Evolutionary conservation across 163 green algal species (phyloP), one percentile per base, ranked within the genome.

Genomic region (Scenedesmus sp.): DNA sequence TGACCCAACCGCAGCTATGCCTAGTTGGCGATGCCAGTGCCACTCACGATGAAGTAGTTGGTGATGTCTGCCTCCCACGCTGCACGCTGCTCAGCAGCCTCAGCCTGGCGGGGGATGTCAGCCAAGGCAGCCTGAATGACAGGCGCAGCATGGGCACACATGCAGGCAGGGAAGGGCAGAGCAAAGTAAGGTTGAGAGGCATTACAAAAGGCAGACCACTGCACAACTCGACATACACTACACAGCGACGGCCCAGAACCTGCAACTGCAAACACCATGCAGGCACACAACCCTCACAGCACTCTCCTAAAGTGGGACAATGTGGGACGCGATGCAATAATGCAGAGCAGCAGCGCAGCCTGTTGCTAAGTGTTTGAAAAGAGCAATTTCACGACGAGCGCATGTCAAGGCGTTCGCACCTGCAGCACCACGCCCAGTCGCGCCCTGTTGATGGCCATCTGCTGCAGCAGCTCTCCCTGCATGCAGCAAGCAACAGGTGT

Each of bases 381-480:
- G n/a, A n/a, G n/a, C n/a, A n/a, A n/a, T n/a, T n/a, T n/a, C n/a
- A n/a, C n/a, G n/a, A n/a, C n/a, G n/a, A n/a, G n/a, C n/a, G n/a
- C n/a, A n/a, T 68, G 53, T 26, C 53, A 68, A 30, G 18, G 24
- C 40, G 42, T 20, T 20, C 72, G 12, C 72, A 81, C 72, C 72
- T 92, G 42, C 56, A 98, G 83, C 59, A 97, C 92, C 3, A 79
- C 53, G 9, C 85, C 68, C 51, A 95, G 65, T 7, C 94, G 92
- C 0, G 86, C 53, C 6, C 95, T 92, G 90, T 97, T 97, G 90
- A 93, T 83, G 15, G 85, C 35, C 68, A 93, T 79, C 93, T 96
- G 94, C 68, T 98, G 94, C 87, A 96, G 79, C 80, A 98, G 94
- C 94, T 98, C 96, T 40, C 89, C 93, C 93, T 98, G 81, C 24